phyloP scores from a whole-genome alignment of 2,329 filamentous ascomycete species.

The Cercospora sesami region DNA sequence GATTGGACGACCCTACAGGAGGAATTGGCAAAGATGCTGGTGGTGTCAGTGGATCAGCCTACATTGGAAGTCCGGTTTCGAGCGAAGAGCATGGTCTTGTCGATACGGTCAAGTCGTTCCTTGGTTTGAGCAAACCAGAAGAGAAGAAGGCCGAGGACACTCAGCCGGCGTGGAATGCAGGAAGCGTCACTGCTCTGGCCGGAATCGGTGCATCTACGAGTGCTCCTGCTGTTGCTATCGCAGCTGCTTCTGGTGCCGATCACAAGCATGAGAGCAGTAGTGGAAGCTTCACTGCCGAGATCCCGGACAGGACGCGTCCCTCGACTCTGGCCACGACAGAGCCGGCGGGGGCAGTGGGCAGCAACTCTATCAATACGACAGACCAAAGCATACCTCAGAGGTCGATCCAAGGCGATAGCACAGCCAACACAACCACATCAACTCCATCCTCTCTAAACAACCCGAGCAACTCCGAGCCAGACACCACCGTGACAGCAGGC shows the following conservation, averaged over 20 bases:
- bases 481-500: slow-evolving; percentile 1
- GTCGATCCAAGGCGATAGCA: background rate
- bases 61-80: slow-evolving; percentile 25
- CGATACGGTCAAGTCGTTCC: slow-evolving; percentile 28
- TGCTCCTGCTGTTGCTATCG: slow-evolving; percentile 17
- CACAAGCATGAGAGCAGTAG: background rate
- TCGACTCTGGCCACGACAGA: background rate
- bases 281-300: slow-evolving; percentile 19
- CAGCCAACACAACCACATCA: background rate
- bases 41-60: slow-evolving; percentile 27
- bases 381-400: background rate
- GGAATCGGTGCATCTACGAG: slow-evolving; percentile 15
- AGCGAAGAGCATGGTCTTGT: slow-evolving; percentile 25
- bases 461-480: background rate
- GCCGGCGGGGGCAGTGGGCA: background rate
- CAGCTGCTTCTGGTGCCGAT: slow-evolving; percentile 16
- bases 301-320: slow-evolving; percentile 16
- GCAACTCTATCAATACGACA: background rate
- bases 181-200: slow-evolving; percentile 8
- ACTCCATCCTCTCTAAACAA: background rate
- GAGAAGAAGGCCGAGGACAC: slow-evolving; percentile 20
- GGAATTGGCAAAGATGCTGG: slow-evolving; percentile 26
- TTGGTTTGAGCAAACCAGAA: slow-evolving; percentile 25
- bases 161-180: slow-evolving; percentile 14
- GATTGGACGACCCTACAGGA: slow-evolving; percentile 22